phyloP scores from a whole-genome alignment of 148 eudicot genomes.

The Oxyria digyna region DNA sequence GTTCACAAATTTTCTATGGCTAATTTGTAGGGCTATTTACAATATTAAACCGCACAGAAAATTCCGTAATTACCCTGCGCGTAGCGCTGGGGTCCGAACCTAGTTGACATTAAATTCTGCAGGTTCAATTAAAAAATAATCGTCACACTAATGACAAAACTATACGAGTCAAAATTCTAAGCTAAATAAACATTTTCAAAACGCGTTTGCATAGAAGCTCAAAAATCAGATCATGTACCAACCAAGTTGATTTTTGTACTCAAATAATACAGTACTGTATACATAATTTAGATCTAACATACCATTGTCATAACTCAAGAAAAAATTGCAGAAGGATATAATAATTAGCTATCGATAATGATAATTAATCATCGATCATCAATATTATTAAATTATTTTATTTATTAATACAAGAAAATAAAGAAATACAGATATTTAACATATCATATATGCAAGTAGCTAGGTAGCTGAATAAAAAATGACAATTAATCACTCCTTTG shows the following conservation, averaged over 20 bases:
- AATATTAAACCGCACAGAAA: too few species aligned
- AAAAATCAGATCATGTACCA: background rate
- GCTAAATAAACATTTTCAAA: background rate
- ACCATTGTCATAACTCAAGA: background rate
- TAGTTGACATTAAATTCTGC: too few species aligned
- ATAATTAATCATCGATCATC: background rate
- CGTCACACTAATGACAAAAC: too few species aligned
- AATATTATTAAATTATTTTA: background rate
- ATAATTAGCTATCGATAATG: background rate
- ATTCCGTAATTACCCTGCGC: too few species aligned
- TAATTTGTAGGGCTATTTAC: too few species aligned
- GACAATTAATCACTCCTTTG: background rate
- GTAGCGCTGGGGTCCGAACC: too few species aligned
- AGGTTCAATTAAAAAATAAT: too few species aligned
- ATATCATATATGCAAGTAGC: background rate
- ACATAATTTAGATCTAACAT: background rate
- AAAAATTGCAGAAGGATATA: background rate
- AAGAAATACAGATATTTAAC: background rate
- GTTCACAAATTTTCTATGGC: too few species aligned
- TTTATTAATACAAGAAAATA: background rate
- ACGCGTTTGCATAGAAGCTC: background rate
- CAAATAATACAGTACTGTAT: background rate
- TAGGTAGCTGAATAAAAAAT: background rate
- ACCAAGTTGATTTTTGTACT: background rate
- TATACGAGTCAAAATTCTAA: too few species aligned